A percentile compares a stretch with the other conserved stretches of the same genome.
These are phyloP conservation scores for Saccharomycopsis hybrid DNA, from an alignment of 1,139 yeast species.

Conservation along the genomic window DNA sequence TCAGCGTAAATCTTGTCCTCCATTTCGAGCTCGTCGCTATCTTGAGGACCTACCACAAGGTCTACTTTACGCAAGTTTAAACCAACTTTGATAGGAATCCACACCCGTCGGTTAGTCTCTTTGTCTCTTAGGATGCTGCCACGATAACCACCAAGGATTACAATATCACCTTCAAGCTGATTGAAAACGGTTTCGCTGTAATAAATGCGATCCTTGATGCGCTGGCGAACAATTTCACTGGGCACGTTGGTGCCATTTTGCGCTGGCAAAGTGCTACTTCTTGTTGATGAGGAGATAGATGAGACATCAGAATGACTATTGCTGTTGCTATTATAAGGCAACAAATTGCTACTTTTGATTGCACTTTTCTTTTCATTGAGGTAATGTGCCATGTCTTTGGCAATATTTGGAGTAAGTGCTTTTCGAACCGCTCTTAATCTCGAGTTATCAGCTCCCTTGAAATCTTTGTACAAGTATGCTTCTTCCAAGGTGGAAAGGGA, in stretches of 20 bases:
- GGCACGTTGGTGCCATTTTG: slow-evolving; percentile 23
- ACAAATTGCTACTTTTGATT: slow-evolving; percentile 12
- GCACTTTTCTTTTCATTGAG: slow-evolving; percentile 5
- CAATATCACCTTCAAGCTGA: slow-evolving; percentile 66
- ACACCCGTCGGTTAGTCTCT: slow-evolving; percentile 56
- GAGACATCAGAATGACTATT: no score
- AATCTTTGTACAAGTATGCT: slow-evolving; percentile 46
- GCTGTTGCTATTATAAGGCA: background rate
- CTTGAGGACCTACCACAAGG: slow-evolving; percentile 63
- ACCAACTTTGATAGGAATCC: slow-evolving; percentile 90
- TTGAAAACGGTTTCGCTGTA: slow-evolving; percentile 34
- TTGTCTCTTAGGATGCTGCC: slow-evolving; percentile 74
- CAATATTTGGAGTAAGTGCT: slow-evolving; percentile 48
- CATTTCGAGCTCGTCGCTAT: slow-evolving; percentile 50
- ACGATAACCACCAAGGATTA: slow-evolving; percentile 81
- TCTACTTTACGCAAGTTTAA: slow-evolving; percentile 64
- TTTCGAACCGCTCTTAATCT: slow-evolving; percentile 63
- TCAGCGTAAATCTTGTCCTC: slow-evolving; percentile 55
- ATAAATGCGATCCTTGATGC: slow-evolving; percentile 29
- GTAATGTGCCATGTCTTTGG: slow-evolving; percentile 27
- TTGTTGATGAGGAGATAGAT: no score
- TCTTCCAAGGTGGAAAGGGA: slow-evolving; percentile 61
- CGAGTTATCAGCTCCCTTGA: slow-evolving; percentile 57
- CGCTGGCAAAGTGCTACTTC: background rate
- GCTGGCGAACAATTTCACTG: slow-evolving; percentile 19